These are phyloP conservation scores for Penicillium sp. DNA, from an alignment of 2,329 filamentous ascomycete genomes.

Conservation along the genomic window DNA sequence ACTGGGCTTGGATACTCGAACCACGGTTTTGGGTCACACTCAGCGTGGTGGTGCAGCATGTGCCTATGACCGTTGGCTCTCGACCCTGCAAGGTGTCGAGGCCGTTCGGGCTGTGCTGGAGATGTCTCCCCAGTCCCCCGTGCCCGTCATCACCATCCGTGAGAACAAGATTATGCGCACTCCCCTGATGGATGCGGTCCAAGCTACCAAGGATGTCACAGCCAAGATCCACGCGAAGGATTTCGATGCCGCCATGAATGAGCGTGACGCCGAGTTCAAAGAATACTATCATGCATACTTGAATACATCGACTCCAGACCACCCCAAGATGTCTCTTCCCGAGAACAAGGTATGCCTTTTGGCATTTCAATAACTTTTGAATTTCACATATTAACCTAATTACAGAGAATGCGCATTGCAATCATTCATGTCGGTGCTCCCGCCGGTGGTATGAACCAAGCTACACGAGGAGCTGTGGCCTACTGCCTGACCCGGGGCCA, in stretches of 20 bases:
- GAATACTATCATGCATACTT: conserved; percentile 90
- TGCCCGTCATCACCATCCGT: conserved; percentile 91
- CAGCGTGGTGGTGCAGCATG: conserved; percentile 91
- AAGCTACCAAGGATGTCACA: conserved; percentile 80
- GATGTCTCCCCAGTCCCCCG: conserved; percentile 83
- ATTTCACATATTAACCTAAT: conserved; percentile 29
- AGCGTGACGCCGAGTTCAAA: conserved; percentile 89
- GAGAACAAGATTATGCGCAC: conserved; percentile 97
- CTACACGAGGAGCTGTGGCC: conserved; percentile 86
- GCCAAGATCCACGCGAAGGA: conserved; percentile 80
- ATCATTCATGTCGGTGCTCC: conserved; percentile 97
- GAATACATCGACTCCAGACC: conserved; percentile 81
- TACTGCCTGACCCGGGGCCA: conserved; percentile 94
- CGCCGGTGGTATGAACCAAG: conserved; percentile 97
- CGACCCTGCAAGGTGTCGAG: conserved; percentile 90
- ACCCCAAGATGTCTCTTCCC: conserved; percentile 68
- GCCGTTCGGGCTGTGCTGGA: conserved; percentile 90
- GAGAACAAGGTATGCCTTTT: conserved; percentile 62
- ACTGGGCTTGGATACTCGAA: conserved; percentile 83
- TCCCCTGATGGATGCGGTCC: conserved; percentile 84
- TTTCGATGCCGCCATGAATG: conserved; percentile 81
- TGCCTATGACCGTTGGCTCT: conserved; percentile 90
- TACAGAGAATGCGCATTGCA: conserved; percentile 81
- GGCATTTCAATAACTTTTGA: conserved; percentile 1
- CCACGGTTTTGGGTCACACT: conserved; percentile 95